Base-by-base conservation (phyloP, 352 stramenopile genomes). In the Phytopythium ostracodes region DNA sequence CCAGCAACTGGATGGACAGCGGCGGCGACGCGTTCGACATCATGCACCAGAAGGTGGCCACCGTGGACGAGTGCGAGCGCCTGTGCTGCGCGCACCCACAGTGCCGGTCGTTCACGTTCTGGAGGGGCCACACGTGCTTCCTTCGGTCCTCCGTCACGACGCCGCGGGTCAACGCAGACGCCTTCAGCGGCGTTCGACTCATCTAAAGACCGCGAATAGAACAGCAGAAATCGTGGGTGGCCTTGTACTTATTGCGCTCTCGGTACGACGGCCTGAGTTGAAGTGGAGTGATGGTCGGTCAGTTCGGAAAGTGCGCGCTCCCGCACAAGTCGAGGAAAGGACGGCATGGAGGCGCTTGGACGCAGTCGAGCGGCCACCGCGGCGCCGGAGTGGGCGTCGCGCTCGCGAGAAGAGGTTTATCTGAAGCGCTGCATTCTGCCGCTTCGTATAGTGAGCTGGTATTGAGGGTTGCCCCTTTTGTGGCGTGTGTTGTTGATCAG, bases 91-190 rank as follows among this genome's bases (percentile, higher is more conserved):
- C 73, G 11, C 74, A 91, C 50, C 52, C 77, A 0, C 63, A 77
- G 35, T 91, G 81, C 63, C 65, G 75, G 38, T 89, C 79, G 38
- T 91, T 86, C 62, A 88, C 77, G 17, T 88, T 89, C 56, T 91
- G 81, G 79, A 81, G 75, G 50, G 76, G 75, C 8, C 65, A 68
- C 46, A 88, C 79, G n/a, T 91, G 81, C 64, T 91, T 88, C 64
- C 61, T 91, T n/a, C 77, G 81, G 20, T 71, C 74, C 29, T 65
- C 50, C 31, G 72, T 61, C 53, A 82, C 71, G 24, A 61, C 68
- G 3, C 76, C 79, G 15, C 74, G 79, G 1, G 52, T 66, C 10
- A 76, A 88, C 17, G 64, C 50, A 53, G 76, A 87, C 57, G 84
- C 81, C 17, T 89, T 91, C 61, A 88, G 77, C 38, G 81, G 71